Conservation (phyloP, 306 rosid genomes). For the Malus orientalis region DNA sequence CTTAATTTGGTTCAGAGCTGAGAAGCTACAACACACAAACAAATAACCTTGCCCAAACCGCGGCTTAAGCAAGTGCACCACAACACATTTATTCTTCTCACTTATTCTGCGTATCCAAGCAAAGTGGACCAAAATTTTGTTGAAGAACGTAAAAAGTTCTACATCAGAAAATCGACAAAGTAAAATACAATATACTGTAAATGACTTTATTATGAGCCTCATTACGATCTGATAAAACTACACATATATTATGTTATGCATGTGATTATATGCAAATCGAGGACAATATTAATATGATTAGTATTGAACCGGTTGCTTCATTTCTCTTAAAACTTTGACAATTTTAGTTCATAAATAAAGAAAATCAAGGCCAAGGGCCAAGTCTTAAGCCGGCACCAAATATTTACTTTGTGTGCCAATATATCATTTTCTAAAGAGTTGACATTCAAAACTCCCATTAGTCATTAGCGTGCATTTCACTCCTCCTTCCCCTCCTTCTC, state of each 20-base stretch:
- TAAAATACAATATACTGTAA: not conserved
- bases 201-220: too few relatives aligned
- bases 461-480: constrained; percentile 37
- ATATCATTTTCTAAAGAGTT: constrained; percentile 29
- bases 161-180: too few relatives aligned
- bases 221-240: not conserved
- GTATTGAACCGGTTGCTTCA: too few relatives aligned
- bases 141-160: not conserved
- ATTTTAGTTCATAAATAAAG: not conserved
- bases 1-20: not conserved
- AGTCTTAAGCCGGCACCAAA: constrained; percentile 44
- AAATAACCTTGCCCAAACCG: not conserved
- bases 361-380: constrained; percentile 13
- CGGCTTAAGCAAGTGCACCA: not conserved
- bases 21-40: not conserved
- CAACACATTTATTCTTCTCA: not conserved
- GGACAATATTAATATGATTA: too few relatives aligned
- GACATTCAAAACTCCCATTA: constrained; percentile 39
- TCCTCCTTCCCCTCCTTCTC: constrained; percentile 14
- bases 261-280: too few relatives aligned
- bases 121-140: not conserved
- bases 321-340: not conserved
- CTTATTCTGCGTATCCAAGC: not conserved
- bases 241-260: too few relatives aligned
- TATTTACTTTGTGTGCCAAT: not conserved